A percentile compares a stretch with the other conserved stretches of the same genome.
phyloP scores from a whole-genome alignment of 768 basidiomycete genomes.

The Tubosaeta brunneosetosa region DNA sequence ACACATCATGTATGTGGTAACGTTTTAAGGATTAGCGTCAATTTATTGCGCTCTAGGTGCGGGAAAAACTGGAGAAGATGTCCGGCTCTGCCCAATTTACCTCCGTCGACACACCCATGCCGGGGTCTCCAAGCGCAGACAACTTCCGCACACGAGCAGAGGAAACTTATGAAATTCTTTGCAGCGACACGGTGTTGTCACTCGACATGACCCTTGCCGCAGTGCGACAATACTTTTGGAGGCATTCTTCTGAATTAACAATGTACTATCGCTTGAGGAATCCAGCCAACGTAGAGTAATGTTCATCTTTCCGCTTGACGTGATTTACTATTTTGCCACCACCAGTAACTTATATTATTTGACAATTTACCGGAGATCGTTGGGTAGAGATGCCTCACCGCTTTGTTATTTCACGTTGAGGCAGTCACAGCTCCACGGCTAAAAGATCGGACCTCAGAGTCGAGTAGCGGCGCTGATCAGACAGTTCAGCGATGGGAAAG shows the following conservation, averaged over 20 bases:
- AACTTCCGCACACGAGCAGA: slow-evolving; percentile 42
- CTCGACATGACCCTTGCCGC: slow-evolving; percentile 87
- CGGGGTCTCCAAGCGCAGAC: slow-evolving; percentile 22
- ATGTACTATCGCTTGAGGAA: slow-evolving; percentile 67
- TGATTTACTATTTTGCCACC: not conserved
- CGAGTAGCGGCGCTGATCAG: too few species aligned
- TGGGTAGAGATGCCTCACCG: too few species aligned
- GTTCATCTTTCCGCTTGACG: slow-evolving; percentile 1
- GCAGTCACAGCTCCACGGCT: too few species aligned
- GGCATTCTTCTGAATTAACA: slow-evolving; percentile 62
- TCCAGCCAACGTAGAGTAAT: slow-evolving; percentile 2
- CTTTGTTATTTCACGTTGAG: too few species aligned
- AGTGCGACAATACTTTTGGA: slow-evolving; percentile 88
- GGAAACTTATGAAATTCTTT: slow-evolving; percentile 81
- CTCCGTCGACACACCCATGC: slow-evolving; percentile 38
- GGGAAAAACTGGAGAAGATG: slow-evolving; percentile 75
- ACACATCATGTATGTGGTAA: slow-evolving; percentile 61
- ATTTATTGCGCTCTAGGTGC: slow-evolving; percentile 48
- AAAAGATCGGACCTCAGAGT: too few species aligned
- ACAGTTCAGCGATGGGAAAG: too few species aligned
- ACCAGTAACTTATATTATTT: slow-evolving; percentile 22
- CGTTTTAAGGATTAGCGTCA: not conserved
- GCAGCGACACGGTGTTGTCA: slow-evolving; percentile 80
- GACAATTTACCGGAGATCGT: slow-evolving; percentile 2
- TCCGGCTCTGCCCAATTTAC: slow-evolving; percentile 25